A percentile compares a stretch with the other conserved stretches of the same genome.
These are phyloP conservation scores for Cladosporium sp. DNA, from an alignment of 2,329 filamentous ascomycete genomes.

Conservation along the genomic window DNA sequence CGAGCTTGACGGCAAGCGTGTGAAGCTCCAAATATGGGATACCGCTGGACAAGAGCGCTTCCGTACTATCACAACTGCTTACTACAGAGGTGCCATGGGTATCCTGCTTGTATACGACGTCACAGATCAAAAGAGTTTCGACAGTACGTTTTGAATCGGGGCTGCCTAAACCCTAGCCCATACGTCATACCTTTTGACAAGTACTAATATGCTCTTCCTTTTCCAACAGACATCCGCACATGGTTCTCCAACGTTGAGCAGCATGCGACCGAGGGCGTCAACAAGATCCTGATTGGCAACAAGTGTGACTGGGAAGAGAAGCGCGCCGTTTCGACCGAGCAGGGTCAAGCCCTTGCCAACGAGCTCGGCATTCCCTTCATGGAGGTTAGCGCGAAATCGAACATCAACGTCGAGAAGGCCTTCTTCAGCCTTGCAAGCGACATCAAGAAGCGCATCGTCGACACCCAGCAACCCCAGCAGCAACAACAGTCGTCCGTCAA, in stretches of 20 bases:
- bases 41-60: slow-evolving; percentile 98
- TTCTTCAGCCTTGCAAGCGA: slow-evolving; percentile 94
- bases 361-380: slow-evolving; percentile 98
- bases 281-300: slow-evolving; percentile 99
- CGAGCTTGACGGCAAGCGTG: slow-evolving; percentile 96
- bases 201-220: slow-evolving; percentile 1
- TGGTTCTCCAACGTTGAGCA: slow-evolving; percentile 99
- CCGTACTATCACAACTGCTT: slow-evolving; percentile 97
- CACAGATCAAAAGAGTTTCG: slow-evolving; percentile 92
- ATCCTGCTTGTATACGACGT: slow-evolving; percentile 98
- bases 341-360: slow-evolving; percentile 89
- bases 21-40: slow-evolving; percentile 99
- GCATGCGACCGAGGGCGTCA: slow-evolving; percentile 96
- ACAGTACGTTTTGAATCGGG: slow-evolving; percentile 66
- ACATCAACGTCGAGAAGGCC: slow-evolving; percentile 99
- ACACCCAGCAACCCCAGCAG: slow-evolving; percentile 74
- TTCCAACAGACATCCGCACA: slow-evolving; percentile 81
- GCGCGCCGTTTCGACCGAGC: slow-evolving; percentile 87
- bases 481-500: slow-evolving; percentile 59
- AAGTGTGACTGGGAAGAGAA: slow-evolving; percentile 99
- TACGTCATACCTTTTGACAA: background rate
- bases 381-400: slow-evolving; percentile 97
- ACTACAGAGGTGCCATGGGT: slow-evolving; percentile 98
- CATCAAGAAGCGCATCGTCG: slow-evolving; percentile 98
- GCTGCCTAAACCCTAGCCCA: slow-evolving; percentile 7